Evolutionary conservation across 208 protist species (phyloP).

Genomic region (Vickermania spadyakhi): DNA sequence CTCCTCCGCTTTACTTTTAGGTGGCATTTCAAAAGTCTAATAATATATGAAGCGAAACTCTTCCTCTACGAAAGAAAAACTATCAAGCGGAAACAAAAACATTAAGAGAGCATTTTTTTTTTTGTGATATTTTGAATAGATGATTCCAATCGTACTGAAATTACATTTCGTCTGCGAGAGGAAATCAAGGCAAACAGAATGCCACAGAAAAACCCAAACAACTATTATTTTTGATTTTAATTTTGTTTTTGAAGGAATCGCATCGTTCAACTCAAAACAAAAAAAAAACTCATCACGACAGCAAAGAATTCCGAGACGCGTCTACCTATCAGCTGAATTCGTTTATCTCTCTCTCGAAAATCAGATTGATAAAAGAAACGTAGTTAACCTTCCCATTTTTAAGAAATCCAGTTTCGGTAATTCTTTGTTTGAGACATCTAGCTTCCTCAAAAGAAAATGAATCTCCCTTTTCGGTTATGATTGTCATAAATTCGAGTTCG

Average conservation of each 20-base stretch:
- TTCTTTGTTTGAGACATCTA: constrained; percentile 21
- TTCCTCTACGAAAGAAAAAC: constrained; percentile 2
- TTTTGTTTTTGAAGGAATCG: too few species aligned
- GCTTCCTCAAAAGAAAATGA: constrained; percentile 25
- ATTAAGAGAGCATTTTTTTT: too few species aligned
- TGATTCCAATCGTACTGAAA: too few species aligned
- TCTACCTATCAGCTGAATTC: constrained; percentile 1
- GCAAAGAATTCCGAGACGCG: constrained; percentile 1
- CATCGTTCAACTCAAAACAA: too few species aligned
- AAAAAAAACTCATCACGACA: too few species aligned
- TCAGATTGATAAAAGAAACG: constrained; percentile 30
- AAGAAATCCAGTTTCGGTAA: constrained; percentile 29
- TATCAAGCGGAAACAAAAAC: constrained; percentile 9
- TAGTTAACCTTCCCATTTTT: constrained; percentile 44
- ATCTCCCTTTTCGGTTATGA: constrained; percentile 42
- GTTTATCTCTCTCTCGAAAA: constrained; percentile 12
- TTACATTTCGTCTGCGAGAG: too few species aligned
- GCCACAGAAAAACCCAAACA: too few species aligned
- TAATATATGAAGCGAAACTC: constrained; percentile 5
- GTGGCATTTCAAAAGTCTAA: constrained; percentile 33
- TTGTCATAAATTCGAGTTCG: constrained; percentile 28
- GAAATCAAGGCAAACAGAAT: too few species aligned
- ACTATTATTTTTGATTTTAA: too few species aligned
- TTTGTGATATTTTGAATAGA: too few species aligned
- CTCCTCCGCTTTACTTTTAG: constrained; percentile 69